Conservation (phyloP, 1,284 basidiomycete species). For the Melampsora americana region DNA sequence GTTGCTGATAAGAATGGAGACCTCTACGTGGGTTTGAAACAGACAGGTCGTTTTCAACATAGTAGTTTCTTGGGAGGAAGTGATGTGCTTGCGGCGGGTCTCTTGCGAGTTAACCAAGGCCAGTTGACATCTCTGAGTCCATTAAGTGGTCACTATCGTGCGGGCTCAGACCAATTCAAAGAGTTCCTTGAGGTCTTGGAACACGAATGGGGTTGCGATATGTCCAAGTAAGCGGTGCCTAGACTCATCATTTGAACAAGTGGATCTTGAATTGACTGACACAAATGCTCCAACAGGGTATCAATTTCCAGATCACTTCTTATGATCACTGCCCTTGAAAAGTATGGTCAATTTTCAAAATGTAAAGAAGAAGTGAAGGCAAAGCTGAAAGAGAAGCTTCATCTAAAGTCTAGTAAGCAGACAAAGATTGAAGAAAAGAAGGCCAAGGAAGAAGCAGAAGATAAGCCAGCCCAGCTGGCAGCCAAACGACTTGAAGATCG, state of each 20-base stretch:
- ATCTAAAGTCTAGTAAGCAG: constrained; percentile 46
- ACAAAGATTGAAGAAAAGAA: constrained; percentile 18
- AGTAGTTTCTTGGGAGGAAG: constrained; percentile 64
- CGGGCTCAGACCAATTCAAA: constrained; percentile 66
- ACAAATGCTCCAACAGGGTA: constrained; percentile 27
- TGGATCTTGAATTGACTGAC: neutral
- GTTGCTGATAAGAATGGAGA: constrained; percentile 58
- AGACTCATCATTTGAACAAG: neutral
- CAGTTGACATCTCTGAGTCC: constrained; percentile 66
- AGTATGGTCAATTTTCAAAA: constrained; percentile 53
- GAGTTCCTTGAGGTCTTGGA: constrained; percentile 63
- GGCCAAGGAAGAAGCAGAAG: constrained; percentile 31
- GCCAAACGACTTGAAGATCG: constrained; percentile 5
- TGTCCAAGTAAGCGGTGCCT: constrained; percentile 59
- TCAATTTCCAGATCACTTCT: constrained; percentile 45
- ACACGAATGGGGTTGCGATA: constrained; percentile 62
- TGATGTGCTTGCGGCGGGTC: constrained; percentile 57
- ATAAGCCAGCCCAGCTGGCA: constrained; percentile 4
- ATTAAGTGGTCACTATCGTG: constrained; percentile 67
- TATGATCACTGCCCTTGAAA: constrained; percentile 52
- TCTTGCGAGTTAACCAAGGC: constrained; percentile 67
- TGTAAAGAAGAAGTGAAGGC: constrained; percentile 50
- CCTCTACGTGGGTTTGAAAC: constrained; percentile 69
- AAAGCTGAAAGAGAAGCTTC: constrained; percentile 44
- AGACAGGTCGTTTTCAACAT: constrained; percentile 64